These are phyloP conservation scores for Trichoderma brevicompactum DNA, from an alignment of 2,329 filamentous ascomycete species.

Conservation along the genomic window DNA sequence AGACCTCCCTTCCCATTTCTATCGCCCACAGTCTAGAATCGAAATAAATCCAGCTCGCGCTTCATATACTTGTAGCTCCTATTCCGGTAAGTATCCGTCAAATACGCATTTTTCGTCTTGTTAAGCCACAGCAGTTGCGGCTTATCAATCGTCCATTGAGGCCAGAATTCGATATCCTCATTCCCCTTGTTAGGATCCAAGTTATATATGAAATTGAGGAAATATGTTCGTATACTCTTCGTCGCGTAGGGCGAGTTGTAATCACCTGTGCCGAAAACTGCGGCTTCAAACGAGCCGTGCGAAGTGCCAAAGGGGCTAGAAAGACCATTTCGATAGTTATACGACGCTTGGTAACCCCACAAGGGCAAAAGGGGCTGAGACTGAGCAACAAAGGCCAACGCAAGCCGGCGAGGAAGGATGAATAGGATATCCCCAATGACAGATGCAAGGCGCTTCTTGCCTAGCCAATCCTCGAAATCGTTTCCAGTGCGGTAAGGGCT, in stretches of 20 bases:
- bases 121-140: slow-evolving; percentile 56
- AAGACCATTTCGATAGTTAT: not conserved
- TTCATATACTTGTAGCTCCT: not conserved
- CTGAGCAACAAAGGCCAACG: slow-evolving; percentile 3
- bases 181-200: slow-evolving; percentile 19
- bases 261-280: not conserved
- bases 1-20: not conserved
- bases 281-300: slow-evolving; percentile 16
- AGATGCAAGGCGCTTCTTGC: slow-evolving; percentile 67
- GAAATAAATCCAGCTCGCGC: not conserved
- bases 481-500: slow-evolving; percentile 63
- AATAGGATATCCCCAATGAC: slow-evolving; percentile 25
- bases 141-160: slow-evolving; percentile 44
- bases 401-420: slow-evolving; percentile 14
- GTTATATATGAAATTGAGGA: slow-evolving; percentile 21
- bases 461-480: slow-evolving; percentile 64
- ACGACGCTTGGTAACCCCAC: slow-evolving; percentile 24
- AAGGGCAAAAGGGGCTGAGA: slow-evolving; percentile 7
- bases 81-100: not conserved
- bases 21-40: not conserved
- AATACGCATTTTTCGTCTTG: not conserved
- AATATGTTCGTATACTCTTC: slow-evolving; percentile 52
- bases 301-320: slow-evolving; percentile 4
- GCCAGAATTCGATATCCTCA: slow-evolving; percentile 45
- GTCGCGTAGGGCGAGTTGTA: slow-evolving; percentile 53